Evolutionary conservation across 495 filamentous ascomycete species (phyloP).

Genomic region (Parmelia sp.): DNA sequence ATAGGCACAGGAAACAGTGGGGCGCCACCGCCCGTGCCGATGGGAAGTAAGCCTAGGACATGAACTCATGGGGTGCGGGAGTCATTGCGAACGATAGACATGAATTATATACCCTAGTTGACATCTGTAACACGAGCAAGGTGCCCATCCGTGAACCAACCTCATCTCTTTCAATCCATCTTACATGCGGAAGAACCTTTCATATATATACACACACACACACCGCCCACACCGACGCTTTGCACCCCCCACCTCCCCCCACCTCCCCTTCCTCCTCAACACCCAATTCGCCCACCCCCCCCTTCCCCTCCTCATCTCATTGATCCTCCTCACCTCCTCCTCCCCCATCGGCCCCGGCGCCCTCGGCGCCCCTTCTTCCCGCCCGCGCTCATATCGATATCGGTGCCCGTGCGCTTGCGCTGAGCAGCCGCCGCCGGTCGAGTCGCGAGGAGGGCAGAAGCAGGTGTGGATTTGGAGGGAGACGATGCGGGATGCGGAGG

Average conservation of each 20-base stretch:
- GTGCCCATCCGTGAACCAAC: too few species aligned
- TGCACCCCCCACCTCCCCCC: neutral
- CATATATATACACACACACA: too few species aligned
- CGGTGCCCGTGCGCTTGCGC: constrained; percentile 11
- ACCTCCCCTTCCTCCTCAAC: constrained; percentile 13
- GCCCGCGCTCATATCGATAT: constrained; percentile 1
- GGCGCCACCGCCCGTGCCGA: constrained; percentile 16
- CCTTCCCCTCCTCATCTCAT: constrained; percentile 19
- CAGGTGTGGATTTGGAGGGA: constrained; percentile 4
- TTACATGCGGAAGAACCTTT: neutral
- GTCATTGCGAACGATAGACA: neutral
- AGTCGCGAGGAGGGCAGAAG: constrained; percentile 24
- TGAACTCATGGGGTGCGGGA: neutral
- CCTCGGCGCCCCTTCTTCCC: neutral
- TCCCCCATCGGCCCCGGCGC: neutral
- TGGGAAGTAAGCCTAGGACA: constrained; percentile 21
- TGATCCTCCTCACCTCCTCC: constrained; percentile 17
- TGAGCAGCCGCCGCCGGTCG: constrained; percentile 16
- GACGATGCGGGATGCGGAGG: too few species aligned
- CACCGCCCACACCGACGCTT: too few species aligned
- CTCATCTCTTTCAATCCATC: too few species aligned
- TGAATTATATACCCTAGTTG: constrained; percentile 10
- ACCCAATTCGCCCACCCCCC: constrained; percentile 3
- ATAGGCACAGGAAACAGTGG: constrained; percentile 3
- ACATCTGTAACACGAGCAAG: too few species aligned